phyloP scores from a whole-genome alignment of 192 early-diverging fungal genomes.

The Rhizophagus sp. region DNA sequence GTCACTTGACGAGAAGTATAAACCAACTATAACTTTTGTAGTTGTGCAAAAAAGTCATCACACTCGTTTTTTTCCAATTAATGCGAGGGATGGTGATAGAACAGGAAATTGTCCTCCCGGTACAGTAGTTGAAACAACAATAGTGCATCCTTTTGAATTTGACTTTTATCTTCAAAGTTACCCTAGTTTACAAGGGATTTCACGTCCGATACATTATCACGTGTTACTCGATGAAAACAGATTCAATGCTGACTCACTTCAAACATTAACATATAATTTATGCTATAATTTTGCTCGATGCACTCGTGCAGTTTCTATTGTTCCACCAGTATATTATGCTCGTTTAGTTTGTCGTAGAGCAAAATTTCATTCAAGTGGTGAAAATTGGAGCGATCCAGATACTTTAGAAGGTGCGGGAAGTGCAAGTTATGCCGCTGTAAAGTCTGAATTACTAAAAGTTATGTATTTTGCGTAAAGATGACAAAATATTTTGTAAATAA shows the following conservation, averaged over 20 bases:
- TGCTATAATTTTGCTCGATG: conserved; percentile 86
- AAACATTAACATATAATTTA: conserved; percentile 79
- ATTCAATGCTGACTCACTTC: conserved; percentile 38
- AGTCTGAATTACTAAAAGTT: no score
- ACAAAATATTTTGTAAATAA: no score
- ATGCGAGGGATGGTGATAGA: not conserved
- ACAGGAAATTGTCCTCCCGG: not conserved
- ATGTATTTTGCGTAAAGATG: no score
- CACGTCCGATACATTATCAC: not conserved
- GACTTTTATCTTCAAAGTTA: not conserved
- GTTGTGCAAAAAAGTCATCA: not conserved
- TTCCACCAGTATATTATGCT: not conserved
- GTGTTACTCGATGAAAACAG: not conserved
- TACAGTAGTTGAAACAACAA: not conserved
- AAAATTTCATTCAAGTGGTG: not conserved
- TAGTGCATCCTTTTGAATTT: not conserved
- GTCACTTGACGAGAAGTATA: not conserved
- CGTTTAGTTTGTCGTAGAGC: not conserved
- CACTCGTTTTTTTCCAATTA: not conserved
- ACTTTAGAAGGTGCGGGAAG: no score
- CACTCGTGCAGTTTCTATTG: conserved; percentile 71
- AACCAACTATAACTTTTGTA: not conserved
- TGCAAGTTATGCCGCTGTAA: no score
- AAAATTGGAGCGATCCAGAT: not conserved
- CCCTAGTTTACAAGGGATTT: not conserved